Conservation (phyloP, 495 filamentous ascomycete species). For the Penicillium subrubescens region DNA sequence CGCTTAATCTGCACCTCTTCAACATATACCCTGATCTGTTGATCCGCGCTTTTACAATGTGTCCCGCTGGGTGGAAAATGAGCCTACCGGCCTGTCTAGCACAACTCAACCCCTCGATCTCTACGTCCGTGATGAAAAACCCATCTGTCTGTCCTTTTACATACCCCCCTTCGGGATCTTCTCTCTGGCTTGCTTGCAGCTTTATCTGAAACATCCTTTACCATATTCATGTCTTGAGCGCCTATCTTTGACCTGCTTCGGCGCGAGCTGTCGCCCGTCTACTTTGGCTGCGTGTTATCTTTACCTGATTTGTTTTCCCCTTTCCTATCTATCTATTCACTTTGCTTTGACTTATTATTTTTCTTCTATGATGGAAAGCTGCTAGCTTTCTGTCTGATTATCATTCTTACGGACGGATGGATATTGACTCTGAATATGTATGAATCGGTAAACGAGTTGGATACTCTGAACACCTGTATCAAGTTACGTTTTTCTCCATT, state of each 20-base stretch:
- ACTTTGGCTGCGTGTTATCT: not conserved
- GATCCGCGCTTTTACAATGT: constrained; percentile 15
- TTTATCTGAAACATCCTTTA: not conserved
- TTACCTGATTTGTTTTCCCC: not conserved
- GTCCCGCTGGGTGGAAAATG: constrained; percentile 28
- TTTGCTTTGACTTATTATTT: constrained; percentile 2
- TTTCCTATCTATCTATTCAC: not conserved
- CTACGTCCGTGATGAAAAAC: constrained; percentile 31
- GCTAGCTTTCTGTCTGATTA: constrained; percentile 5
- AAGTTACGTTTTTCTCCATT: no score
- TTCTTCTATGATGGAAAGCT: not conserved
- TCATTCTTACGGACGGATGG: constrained; percentile 6
- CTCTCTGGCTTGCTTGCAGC: not conserved
- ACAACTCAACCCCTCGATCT: constrained; percentile 11
- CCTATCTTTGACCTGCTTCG: not conserved
- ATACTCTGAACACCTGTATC: constrained; percentile 21
- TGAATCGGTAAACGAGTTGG: constrained; percentile 21
- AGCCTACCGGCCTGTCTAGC: constrained; percentile 11
- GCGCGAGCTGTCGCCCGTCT: not conserved
- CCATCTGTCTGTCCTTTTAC: not conserved
- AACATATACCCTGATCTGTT: constrained; percentile 1
- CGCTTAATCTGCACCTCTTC: constrained; percentile 13
- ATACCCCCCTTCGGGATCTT: not conserved
- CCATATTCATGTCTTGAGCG: not conserved
- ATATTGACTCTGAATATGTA: constrained; percentile 12